Conservation (phyloP, 1,284 basidiomycete species). For the Sanguinoderma infundibulare region DNA sequence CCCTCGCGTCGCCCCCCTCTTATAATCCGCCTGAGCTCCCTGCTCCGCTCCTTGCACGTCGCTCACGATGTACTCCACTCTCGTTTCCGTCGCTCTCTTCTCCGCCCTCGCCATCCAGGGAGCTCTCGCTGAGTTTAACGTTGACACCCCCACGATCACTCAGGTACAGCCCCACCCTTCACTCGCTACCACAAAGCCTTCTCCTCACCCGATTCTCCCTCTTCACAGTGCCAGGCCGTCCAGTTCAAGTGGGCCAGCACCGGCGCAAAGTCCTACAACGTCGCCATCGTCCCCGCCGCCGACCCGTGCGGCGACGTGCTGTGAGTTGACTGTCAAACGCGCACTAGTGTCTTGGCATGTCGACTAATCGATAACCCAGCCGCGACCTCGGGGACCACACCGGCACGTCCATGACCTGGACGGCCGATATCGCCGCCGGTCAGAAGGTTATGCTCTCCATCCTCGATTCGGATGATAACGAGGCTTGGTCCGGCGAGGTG, state of each 20-base stretch:
- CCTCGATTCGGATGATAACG: conserved; percentile 53
- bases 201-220: conserved; percentile 6
- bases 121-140: conserved; percentile 56
- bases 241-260: conserved; percentile 58
- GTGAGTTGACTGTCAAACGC: conserved; percentile 45
- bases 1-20: conserved; percentile 14
- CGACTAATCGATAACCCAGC: conserved; percentile 33
- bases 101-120: conserved; percentile 54
- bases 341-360: too few species aligned
- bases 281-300: conserved; percentile 55
- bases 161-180: conserved; percentile 49
- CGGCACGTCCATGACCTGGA: conserved; percentile 50
- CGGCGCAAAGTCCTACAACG: conserved; percentile 56
- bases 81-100: conserved; percentile 75
- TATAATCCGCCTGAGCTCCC: conserved; percentile 29
- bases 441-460: conserved; percentile 57
- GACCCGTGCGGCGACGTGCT: conserved; percentile 63
- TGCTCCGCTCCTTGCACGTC: conserved; percentile 32
- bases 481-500: conserved; percentile 69
- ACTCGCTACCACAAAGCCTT: neutral
- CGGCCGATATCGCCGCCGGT: conserved; percentile 51
- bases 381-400: conserved; percentile 63
- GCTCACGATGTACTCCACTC: conserved; percentile 70
- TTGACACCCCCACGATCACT: conserved; percentile 53
- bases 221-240: conserved; percentile 56